Conservation (phyloP, 1,139 yeast species). For the Magnusiomyces sp. region DNA sequence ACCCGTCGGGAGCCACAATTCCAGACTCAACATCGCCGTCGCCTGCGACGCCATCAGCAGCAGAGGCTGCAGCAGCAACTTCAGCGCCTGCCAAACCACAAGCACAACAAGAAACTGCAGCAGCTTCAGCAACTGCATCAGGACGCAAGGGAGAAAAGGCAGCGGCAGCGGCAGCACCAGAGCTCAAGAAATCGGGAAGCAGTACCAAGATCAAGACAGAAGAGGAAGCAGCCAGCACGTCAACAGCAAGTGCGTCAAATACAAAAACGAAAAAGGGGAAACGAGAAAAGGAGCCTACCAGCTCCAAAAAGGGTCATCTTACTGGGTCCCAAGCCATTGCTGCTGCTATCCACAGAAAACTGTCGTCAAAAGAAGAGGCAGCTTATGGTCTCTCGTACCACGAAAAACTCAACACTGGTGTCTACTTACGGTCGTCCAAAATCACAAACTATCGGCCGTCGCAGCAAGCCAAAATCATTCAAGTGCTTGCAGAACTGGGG, state of each 20-base stretch:
- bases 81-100: neutral
- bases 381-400: slow-evolving; percentile 81
- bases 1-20: slow-evolving; percentile 19
- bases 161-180: neutral
- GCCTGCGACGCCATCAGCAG: slow-evolving; percentile 29
- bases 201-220: neutral
- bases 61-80: slow-evolving; percentile 24
- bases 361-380: slow-evolving; percentile 72
- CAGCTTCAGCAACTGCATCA: slow-evolving; percentile 12
- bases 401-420: slow-evolving; percentile 72
- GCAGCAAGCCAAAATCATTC: slow-evolving; percentile 65
- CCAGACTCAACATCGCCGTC: slow-evolving; percentile 5
- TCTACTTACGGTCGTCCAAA: slow-evolving; percentile 65
- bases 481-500: slow-evolving; percentile 70
- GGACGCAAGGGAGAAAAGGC: slow-evolving; percentile 5
- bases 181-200: neutral
- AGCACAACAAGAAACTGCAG: slow-evolving; percentile 9
- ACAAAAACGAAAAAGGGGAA: slow-evolving; percentile 14
- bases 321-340: slow-evolving; percentile 31
- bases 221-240: neutral
- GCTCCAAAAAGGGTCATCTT: slow-evolving; percentile 22
- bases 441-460: slow-evolving; percentile 56
- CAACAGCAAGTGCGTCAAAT: neutral
- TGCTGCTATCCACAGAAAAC: slow-evolving; percentile 42
- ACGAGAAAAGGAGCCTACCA: slow-evolving; percentile 15